Evolutionary conservation across 169 alveolate species (phyloP), one percentile per base, ranked within the genome.

Genomic region (Eimeria acervulina): DNA sequence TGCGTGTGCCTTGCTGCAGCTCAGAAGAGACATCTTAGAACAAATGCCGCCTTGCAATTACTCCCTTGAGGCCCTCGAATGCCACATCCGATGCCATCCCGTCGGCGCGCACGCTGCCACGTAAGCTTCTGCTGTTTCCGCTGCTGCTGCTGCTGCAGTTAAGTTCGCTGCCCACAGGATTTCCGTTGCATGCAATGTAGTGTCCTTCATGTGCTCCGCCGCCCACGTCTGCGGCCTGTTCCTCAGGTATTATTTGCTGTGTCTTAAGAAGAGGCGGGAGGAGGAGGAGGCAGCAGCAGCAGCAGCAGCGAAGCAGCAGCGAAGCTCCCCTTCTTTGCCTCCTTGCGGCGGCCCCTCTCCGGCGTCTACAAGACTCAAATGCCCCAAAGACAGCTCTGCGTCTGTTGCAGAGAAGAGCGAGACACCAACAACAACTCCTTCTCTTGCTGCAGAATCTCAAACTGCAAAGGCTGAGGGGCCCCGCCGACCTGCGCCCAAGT

Each of bases 41-140:
- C 66, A 42, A 40, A 81, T 81, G 90, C 90, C 90, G 5, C 66
- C 70, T n/a, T 47, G 72, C n/a, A 8, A 44, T 5, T 81, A 33
- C 42, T 81, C 90, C 6, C 51, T 81, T 36, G 90, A 81, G 68
- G 90, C 90, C 31, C 90, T 81, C 47, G 90, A 81, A 44, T 81
- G 90, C 44, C 90, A 81, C 90, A 81, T 81, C 52, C 90, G 90
- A 44, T 81, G 90, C 47, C 90, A 81, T 36, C 90, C 90, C 21
- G 90, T 81, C 44, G 90, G 90, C 2, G 51, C 90, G 21, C 70
- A 81, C 12, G 90, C 90, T 15, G 90, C 90, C 26, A 81, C 90
- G 90, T 81, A 51, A 1, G 91, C 66, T n/a, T 7, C 68, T n/a
- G 55, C 66, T 42, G 40, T 1, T n/a, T 19, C 89, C 23, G 84